Conservation (phyloP, 2,329 filamentous ascomycete genomes). For the Calonectria montana region DNA sequence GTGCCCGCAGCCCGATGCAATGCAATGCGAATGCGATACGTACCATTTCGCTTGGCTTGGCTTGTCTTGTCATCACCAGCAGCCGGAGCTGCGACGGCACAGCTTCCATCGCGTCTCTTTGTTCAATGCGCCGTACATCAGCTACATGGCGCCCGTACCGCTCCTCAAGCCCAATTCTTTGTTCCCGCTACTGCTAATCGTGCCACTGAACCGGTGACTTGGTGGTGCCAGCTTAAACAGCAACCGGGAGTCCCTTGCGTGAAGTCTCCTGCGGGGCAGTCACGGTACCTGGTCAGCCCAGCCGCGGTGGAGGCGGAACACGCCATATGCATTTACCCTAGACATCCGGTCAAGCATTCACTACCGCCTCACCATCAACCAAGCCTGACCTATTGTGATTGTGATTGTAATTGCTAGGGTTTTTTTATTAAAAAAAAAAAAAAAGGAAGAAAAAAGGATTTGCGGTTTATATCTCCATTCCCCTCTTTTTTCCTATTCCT, state of each 20-base stretch:
- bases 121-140: background rate
- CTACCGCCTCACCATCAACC: background rate
- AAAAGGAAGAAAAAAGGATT: too few relatives aligned
- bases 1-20: background rate
- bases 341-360: background rate
- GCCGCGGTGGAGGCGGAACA: constrained; percentile 10
- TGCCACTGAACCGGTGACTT: constrained; percentile 1
- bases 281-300: constrained; percentile 14
- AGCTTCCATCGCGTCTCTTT: background rate
- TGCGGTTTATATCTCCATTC: background rate
- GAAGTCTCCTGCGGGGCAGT: constrained; percentile 16
- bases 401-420: too few relatives aligned
- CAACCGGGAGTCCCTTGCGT: background rate
- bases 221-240: background rate
- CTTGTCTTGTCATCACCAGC: background rate
- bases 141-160: background rate
- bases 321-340: constrained; percentile 15
- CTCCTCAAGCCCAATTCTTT: background rate
- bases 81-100: background rate
- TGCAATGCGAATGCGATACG: too few relatives aligned
- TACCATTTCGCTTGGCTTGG: background rate
- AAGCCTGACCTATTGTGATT: background rate
- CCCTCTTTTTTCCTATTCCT: background rate
- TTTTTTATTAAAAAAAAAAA: too few relatives aligned
- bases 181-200: background rate